These are phyloP conservation scores for Beauveria medogensis DNA, from an alignment of 2,329 filamentous ascomycete species.

Conservation along the genomic window DNA sequence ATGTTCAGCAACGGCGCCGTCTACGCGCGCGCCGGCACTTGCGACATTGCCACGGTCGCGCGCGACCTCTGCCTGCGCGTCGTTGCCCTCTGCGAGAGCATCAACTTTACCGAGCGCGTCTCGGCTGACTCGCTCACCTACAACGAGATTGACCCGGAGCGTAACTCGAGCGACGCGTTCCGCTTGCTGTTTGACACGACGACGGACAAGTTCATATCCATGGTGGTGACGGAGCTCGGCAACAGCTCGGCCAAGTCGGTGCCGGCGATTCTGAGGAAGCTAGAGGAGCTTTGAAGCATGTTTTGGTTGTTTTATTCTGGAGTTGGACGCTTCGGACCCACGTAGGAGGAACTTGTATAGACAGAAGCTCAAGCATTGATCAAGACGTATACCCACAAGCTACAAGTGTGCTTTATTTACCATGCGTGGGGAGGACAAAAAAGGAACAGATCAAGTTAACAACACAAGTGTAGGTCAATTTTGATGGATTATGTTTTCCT, in stretches of 20 bases:
- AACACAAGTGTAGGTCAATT: not conserved
- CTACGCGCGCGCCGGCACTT: slow-evolving; percentile 81
- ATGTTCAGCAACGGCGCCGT: slow-evolving; percentile 94
- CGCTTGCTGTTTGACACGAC: slow-evolving; percentile 87
- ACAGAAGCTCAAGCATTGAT: not conserved
- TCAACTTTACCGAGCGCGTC: slow-evolving; percentile 85
- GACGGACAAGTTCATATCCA: slow-evolving; percentile 74
- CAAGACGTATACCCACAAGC: slow-evolving; percentile 7
- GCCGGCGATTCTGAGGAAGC: slow-evolving; percentile 51
- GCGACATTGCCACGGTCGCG: slow-evolving; percentile 77
- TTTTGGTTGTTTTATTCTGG: not conserved
- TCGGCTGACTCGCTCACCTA: slow-evolving; percentile 87
- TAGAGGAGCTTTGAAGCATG: slow-evolving; percentile 42
- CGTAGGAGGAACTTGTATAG: not conserved
- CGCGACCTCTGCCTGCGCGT: slow-evolving; percentile 69
- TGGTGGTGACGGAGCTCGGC: slow-evolving; percentile 87
- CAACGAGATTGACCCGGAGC: slow-evolving; percentile 81
- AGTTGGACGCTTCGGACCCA: not conserved
- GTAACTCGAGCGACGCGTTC: slow-evolving; percentile 46
- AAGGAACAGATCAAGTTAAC: not conserved
- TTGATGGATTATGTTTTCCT: not conserved
- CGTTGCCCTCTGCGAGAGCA: slow-evolving; percentile 83
- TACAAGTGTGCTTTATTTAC: not conserved
- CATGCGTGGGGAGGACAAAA: not conserved
- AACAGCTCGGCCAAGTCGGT: slow-evolving; percentile 80